These are phyloP conservation scores for Lentinula sp. DNA, from an alignment of 768 basidiomycete genomes.

Conservation along the genomic window DNA sequence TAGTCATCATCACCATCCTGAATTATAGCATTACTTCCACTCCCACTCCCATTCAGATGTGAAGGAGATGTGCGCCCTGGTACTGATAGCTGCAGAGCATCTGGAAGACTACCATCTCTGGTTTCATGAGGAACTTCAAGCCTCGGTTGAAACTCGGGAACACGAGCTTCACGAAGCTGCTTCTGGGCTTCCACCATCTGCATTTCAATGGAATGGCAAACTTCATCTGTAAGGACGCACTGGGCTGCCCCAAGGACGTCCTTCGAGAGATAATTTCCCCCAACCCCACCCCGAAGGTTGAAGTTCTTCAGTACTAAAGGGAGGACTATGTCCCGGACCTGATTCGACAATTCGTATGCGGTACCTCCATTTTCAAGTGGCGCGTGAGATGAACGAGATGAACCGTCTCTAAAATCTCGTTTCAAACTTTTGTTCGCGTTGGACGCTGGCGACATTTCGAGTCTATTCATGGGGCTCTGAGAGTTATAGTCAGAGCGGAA, in stretches of 20 bases:
- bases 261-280: not conserved
- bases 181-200: conserved; percentile 10
- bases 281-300: conserved; percentile 8
- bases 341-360: not conserved
- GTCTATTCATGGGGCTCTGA: not conserved
- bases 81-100: not conserved
- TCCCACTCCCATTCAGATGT: not conserved
- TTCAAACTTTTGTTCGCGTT: no score
- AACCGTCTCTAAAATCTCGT: not conserved
- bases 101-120: no score
- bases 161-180: conserved; percentile 1
- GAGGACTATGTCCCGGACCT: conserved; percentile 5
- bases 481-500: not conserved
- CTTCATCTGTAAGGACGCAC: conserved; percentile 19
- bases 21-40: not conserved
- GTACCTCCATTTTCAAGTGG: not conserved
- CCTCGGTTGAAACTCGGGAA: not conserved
- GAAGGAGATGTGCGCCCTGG: not conserved
- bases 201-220: conserved; percentile 12
- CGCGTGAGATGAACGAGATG: not conserved
- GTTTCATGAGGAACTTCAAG: not conserved
- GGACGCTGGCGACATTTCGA: not conserved
- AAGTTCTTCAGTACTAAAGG: conserved; percentile 14
- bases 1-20: not conserved
- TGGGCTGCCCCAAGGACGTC: conserved; percentile 10